Evolutionary conservation across 2,329 filamentous ascomycete genomes (phyloP).

Genomic region (Penicillium frequentans): DNA sequence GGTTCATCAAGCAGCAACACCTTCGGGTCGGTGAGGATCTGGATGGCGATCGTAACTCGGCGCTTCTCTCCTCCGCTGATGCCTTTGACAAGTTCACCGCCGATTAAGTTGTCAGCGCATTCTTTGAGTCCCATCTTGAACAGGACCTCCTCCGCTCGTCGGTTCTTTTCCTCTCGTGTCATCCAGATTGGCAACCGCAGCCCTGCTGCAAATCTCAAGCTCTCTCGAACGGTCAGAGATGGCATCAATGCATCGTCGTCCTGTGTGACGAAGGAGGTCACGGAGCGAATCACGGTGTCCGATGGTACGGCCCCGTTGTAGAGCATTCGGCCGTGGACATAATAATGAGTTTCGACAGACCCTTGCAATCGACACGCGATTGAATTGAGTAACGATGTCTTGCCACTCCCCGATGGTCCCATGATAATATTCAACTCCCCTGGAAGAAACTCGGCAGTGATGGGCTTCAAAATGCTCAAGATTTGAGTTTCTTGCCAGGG

Average conservation of each 20-base stretch:
- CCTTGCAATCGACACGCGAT: slow-evolving; percentile 69
- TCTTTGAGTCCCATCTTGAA: slow-evolving; percentile 76
- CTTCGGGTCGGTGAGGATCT: slow-evolving; percentile 73
- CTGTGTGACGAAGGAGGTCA: slow-evolving; percentile 76
- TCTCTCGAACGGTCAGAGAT: slow-evolving; percentile 74
- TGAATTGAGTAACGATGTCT: slow-evolving; percentile 71
- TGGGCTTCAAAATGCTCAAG: slow-evolving; percentile 62
- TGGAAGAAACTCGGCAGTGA: slow-evolving; percentile 66
- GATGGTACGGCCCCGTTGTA: slow-evolving; percentile 72
- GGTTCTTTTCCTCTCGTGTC: slow-evolving; percentile 65
- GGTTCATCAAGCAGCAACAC: slow-evolving; percentile 75
- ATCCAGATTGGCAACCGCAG: slow-evolving; percentile 70
- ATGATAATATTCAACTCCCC: slow-evolving; percentile 74
- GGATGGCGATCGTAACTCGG: slow-evolving; percentile 73
- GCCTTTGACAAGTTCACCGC: slow-evolving; percentile 71
- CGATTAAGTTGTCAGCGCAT: slow-evolving; percentile 73
- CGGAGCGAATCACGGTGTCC: slow-evolving; percentile 66
- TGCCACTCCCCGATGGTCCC: slow-evolving; percentile 76
- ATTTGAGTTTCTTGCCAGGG: slow-evolving; percentile 46
- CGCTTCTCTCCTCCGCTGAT: slow-evolving; percentile 80
- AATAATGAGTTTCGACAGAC: slow-evolving; percentile 63
- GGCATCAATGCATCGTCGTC: slow-evolving; percentile 74
- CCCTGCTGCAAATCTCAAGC: slow-evolving; percentile 68
- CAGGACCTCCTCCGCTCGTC: slow-evolving; percentile 69
- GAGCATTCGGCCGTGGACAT: slow-evolving; percentile 60